Percentiles rank a stretch among this genome's conserved stretches.
These are phyloP conservation scores for Plicaturopsis crispa DNA, from an alignment of 768 basidiomycete genomes.

Conservation along the genomic window DNA sequence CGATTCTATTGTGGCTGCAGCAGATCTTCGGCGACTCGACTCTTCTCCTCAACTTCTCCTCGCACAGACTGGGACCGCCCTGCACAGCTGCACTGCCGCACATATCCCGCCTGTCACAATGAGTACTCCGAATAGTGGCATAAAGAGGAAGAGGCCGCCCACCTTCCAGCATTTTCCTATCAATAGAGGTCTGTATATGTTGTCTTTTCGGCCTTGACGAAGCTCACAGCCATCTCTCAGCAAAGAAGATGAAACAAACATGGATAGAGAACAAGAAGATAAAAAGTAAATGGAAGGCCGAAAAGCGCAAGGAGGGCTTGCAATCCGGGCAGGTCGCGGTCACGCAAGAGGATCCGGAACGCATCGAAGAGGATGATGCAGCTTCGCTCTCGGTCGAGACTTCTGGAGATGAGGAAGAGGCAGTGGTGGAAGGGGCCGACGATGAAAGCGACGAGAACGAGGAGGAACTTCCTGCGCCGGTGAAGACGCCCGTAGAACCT, in stretches of 20 bases:
- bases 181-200: slow-evolving; percentile 43
- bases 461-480: slow-evolving; percentile 10
- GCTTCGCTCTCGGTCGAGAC: too few relatives aligned
- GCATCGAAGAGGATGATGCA: slow-evolving; percentile 3
- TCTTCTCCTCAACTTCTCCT: too few relatives aligned
- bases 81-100: too few relatives aligned
- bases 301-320: slow-evolving; percentile 48
- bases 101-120: too few relatives aligned
- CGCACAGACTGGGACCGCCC: too few relatives aligned
- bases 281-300: slow-evolving; percentile 68
- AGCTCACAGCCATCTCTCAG: slow-evolving; percentile 27
- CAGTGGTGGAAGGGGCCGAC: slow-evolving; percentile 8
- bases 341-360: background rate
- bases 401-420: slow-evolving; percentile 9
- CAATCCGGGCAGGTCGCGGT: slow-evolving; percentile 8
- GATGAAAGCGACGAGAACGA: slow-evolving; percentile 12
- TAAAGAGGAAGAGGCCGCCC: slow-evolving; percentile 58
- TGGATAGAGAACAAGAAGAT: slow-evolving; percentile 77
- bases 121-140: too few relatives aligned
- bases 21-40: too few relatives aligned
- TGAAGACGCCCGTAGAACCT: too few relatives aligned
- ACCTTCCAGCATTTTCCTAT: slow-evolving; percentile 62
- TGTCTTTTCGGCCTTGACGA: slow-evolving; percentile 2
- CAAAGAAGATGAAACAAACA: slow-evolving; percentile 71
- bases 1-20: too few relatives aligned